Base-by-base conservation (phyloP, 192 early-diverging fungal species). In the Linnemannia exigua region DNA sequence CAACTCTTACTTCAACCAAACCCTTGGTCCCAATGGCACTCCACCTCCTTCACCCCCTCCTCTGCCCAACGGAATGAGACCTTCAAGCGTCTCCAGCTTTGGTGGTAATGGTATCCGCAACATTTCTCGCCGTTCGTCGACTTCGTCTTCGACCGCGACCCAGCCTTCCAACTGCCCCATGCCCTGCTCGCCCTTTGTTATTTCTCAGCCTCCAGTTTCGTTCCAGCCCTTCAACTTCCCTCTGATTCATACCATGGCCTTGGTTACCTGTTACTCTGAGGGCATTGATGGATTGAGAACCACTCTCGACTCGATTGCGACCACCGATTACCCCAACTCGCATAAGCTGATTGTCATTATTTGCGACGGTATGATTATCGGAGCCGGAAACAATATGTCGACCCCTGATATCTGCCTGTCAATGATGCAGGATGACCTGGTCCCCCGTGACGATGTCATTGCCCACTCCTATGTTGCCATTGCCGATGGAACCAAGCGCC, bases 401-500 rank as follows among this genome's bases (percentile, higher is more conserved):
- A 96, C 96, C 16, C 95, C 96, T 2, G 95, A 96, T 75, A 93
- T 95, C 28, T 94, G 94, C 72, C 80, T 95, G 58, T 91, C 93
- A 47, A 93, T 97, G 93, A 96, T 97, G 94, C 89, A 91, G 11
- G 92, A 94, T 79, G 91, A 92, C 77, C 74, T 94, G 36, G 88
- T 92, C 7, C 90, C 91, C 7, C 90, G 90, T 17, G 92, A 92
- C 47, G 87, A 91, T 28, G 93, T 94, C 5, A 84, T 92, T 87
- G 93, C 96, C 15, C 90, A 94, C 80, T 93, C 95, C 35, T 97
- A 96, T 86, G 93, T 98, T 37, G 95, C 98, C 41, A 97, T 99
- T 78, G 97, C 96, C 44, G 95, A 97, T 79, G 98, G 98, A n/a
- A 85, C 91, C 51, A 97, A 96, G 86, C 93, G 96, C 20, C 95